Evolutionary conservation across 2,329 filamentous ascomycete genomes (phyloP).

Genomic region (Byssochlamys sp.): DNA sequence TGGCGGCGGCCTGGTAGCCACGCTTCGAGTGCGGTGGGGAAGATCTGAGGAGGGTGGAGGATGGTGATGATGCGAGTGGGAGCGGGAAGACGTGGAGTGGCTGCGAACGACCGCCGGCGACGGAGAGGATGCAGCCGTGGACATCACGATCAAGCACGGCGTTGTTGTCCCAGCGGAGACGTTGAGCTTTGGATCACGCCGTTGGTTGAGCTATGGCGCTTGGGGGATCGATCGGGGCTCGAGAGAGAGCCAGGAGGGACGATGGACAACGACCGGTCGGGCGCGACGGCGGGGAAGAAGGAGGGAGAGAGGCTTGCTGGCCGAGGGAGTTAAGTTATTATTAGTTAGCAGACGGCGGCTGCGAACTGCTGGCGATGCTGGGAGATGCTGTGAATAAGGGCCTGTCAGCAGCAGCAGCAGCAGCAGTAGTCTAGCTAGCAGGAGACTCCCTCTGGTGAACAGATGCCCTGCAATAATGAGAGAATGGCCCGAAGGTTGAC

Average conservation of each 20-base stretch:
- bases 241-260: not conserved
- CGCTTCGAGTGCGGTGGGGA: slow-evolving; percentile 39
- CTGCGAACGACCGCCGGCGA: slow-evolving; percentile 41
- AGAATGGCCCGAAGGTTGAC: too few species aligned
- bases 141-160: slow-evolving; percentile 26
- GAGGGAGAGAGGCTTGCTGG: not conserved
- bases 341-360: not conserved
- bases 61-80: slow-evolving; percentile 31
- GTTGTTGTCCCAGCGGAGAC: not conserved
- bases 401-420: not conserved
- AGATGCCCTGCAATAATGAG: not conserved
- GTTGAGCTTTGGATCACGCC: slow-evolving; percentile 9
- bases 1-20: slow-evolving; percentile 32
- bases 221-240: not conserved
- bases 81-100: slow-evolving; percentile 40
- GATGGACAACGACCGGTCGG: not conserved
- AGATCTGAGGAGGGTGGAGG: slow-evolving; percentile 27
- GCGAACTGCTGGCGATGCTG: not conserved
- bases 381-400: not conserved
- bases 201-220: slow-evolving; percentile 8
- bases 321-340: not conserved
- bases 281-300: not conserved
- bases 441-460: not conserved
- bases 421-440: too few species aligned
- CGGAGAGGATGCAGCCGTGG: slow-evolving; percentile 37